These are phyloP conservation scores for Aspergillus glaucus DNA, from an alignment of 2,329 filamentous ascomycete species.

Conservation along the genomic window DNA sequence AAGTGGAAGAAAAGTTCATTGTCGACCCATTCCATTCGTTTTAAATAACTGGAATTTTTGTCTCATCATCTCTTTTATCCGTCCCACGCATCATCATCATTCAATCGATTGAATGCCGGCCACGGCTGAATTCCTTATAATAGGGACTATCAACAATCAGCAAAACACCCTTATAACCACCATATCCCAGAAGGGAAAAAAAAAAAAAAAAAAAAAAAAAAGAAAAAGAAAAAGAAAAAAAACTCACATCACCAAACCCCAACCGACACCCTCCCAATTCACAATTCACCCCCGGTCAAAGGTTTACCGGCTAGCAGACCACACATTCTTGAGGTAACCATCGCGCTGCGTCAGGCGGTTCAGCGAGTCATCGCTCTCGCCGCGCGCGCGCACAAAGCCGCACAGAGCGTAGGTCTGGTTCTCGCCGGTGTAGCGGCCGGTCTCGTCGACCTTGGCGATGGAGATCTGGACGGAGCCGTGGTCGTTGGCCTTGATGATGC, in stretches of 20 bases:
- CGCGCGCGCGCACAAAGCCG: slow-evolving; percentile 96
- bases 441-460: slow-evolving; percentile 98
- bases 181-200: not conserved
- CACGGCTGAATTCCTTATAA: not conserved
- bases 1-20: not conserved
- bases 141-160: not conserved
- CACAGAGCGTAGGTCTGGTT: slow-evolving; percentile 96
- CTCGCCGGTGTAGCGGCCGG: slow-evolving; percentile 92
- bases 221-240: not conserved
- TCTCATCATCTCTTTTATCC: not conserved
- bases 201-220: not conserved
- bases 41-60: not conserved
- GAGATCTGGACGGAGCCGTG: slow-evolving; percentile 97
- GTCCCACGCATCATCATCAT: not conserved
- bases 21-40: not conserved
- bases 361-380: slow-evolving; percentile 92
- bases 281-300: not conserved
- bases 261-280: slow-evolving; percentile 9
- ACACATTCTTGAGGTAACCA: slow-evolving; percentile 94
- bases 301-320: slow-evolving; percentile 61
- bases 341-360: slow-evolving; percentile 96
- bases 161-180: too few relatives aligned
- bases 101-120: not conserved
- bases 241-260: slow-evolving; percentile 23
- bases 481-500: slow-evolving; percentile 99